phyloP scores from a whole-genome alignment of 2,329 filamentous ascomycete genomes.

The Raffaelea ambrosiae region DNA sequence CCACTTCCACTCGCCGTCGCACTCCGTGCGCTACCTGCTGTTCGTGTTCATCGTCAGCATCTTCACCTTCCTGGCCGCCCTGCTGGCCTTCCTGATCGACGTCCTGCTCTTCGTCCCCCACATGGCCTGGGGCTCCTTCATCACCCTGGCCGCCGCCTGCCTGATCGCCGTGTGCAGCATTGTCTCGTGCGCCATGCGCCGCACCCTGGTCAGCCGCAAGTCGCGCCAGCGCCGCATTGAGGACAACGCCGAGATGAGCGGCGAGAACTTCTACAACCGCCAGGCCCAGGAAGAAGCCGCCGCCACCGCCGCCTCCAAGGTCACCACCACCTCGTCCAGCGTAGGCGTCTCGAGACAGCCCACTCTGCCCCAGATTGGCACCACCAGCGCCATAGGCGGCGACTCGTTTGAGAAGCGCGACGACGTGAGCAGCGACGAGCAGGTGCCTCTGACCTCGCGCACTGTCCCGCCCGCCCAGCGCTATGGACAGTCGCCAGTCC shows the following conservation, averaged over 20 bases:
- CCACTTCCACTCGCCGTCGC: conserved; percentile 79
- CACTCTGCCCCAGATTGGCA: conserved; percentile 49
- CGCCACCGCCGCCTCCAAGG: conserved; percentile 25
- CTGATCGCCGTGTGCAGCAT: conserved; percentile 74
- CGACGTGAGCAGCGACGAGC: conserved; percentile 57
- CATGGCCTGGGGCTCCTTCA: conserved; percentile 86
- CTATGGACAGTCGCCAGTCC: conserved; percentile 27
- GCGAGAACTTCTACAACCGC: conserved; percentile 79
- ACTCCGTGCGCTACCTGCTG: conserved; percentile 83
- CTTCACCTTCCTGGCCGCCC: conserved; percentile 71
- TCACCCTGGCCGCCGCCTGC: conserved; percentile 83
- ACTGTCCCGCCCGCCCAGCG: conserved; percentile 49
- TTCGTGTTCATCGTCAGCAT: conserved; percentile 79
- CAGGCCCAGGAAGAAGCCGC: conserved; percentile 41
- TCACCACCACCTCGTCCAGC: conserved; percentile 12
- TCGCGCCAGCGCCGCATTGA: conserved; percentile 86
- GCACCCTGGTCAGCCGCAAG: conserved; percentile 84
- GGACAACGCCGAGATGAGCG: conserved; percentile 95
- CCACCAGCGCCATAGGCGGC: conserved; percentile 33
- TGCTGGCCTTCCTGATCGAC: conserved; percentile 82
- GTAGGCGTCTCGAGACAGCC: conserved; percentile 31
- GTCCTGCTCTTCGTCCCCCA: conserved; percentile 92
- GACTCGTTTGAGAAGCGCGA: conserved; percentile 59
- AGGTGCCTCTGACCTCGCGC: conserved; percentile 58
- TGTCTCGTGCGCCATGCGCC: conserved; percentile 89